Conservation (phyloP, 1,139 yeast species). For the Pichia sp. region DNA sequence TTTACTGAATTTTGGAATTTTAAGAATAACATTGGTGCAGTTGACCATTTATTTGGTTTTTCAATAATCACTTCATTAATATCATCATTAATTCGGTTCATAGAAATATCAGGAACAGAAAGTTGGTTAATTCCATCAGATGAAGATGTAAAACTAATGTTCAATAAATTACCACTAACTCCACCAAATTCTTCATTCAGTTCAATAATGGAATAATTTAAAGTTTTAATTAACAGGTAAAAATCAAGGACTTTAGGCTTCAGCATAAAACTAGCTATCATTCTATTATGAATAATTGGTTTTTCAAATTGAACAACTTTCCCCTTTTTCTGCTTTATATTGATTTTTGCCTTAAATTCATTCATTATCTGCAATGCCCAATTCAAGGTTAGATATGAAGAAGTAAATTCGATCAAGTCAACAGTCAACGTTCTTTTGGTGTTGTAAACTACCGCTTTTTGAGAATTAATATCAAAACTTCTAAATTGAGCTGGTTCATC, state of each 20-base stretch:
- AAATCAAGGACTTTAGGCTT: slow-evolving; percentile 14
- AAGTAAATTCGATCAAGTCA: background rate
- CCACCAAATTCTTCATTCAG: slow-evolving; percentile 43
- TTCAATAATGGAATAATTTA: slow-evolving; percentile 29
- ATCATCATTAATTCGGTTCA: slow-evolving; percentile 11
- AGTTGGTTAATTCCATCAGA: slow-evolving; percentile 15
- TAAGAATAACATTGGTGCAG: slow-evolving; percentile 33
- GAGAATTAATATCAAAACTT: slow-evolving; percentile 8
- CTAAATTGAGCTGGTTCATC: slow-evolving; percentile 3
- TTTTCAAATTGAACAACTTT: slow-evolving; percentile 12
- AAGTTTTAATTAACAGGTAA: slow-evolving; percentile 17
- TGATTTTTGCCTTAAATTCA: background rate
- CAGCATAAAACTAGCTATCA: slow-evolving; percentile 25
- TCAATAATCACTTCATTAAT: slow-evolving; percentile 32
- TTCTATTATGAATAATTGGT: slow-evolving; percentile 15
- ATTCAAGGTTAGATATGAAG: background rate
- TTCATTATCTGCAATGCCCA: background rate
- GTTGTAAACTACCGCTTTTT: slow-evolving; percentile 2
- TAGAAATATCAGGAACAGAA: slow-evolving; percentile 16
- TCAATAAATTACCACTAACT: slow-evolving; percentile 29
- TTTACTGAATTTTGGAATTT: slow-evolving; percentile 31
- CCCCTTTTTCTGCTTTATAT: background rate
- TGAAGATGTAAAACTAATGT: slow-evolving; percentile 18
- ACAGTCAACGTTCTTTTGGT: background rate
- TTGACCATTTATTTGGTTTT: slow-evolving; percentile 30